These are phyloP conservation scores for Aspergillus sparsus DNA, from an alignment of 495 filamentous ascomycete genomes.

Conservation along the genomic window DNA sequence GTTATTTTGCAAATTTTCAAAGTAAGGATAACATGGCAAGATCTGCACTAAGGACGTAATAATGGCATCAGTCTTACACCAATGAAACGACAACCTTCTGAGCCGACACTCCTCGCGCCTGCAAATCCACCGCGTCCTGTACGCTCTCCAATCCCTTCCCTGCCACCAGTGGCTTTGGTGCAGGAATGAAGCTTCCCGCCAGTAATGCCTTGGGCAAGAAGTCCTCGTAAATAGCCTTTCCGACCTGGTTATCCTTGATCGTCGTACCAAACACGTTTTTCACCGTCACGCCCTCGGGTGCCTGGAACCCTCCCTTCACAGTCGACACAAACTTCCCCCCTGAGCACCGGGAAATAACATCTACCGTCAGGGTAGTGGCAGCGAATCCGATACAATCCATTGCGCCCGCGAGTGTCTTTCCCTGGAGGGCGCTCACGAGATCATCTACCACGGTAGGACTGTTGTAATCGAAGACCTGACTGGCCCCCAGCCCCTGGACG, in stretches of 20 bases:
- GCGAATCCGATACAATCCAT: constrained; percentile 22
- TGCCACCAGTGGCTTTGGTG: constrained; percentile 37
- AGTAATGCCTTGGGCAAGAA: constrained; percentile 43
- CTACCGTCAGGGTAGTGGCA: constrained; percentile 20
- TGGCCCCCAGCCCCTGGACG: constrained; percentile 55
- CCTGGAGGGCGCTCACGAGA: constrained; percentile 21
- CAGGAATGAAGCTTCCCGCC: constrained; percentile 21
- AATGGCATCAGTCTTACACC: too few species aligned
- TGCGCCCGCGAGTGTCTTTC: constrained; percentile 35
- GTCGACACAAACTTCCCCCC: constrained; percentile 26
- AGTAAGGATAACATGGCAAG: too few species aligned
- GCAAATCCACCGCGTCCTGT: constrained; percentile 40
- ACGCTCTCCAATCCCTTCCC: constrained; percentile 45
- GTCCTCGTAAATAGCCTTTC: constrained; percentile 39
- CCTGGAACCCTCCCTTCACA: constrained; percentile 11
- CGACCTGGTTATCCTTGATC: constrained; percentile 34
- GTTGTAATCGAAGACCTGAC: constrained; percentile 59
- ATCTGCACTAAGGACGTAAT: too few species aligned
- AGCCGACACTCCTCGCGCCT: constrained; percentile 37
- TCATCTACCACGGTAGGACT: constrained; percentile 33
- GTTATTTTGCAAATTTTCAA: too few species aligned
- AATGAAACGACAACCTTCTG: constrained; percentile 43
- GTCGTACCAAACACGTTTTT: constrained; percentile 21
- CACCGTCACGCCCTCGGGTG: constrained; percentile 15
- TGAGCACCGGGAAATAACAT: constrained; percentile 17